A percentile compares a stretch with the other conserved stretches of the same genome.
Evolutionary conservation across 148 eudicot genomes (phyloP).

Genomic region (Cornus kousa): DNA sequence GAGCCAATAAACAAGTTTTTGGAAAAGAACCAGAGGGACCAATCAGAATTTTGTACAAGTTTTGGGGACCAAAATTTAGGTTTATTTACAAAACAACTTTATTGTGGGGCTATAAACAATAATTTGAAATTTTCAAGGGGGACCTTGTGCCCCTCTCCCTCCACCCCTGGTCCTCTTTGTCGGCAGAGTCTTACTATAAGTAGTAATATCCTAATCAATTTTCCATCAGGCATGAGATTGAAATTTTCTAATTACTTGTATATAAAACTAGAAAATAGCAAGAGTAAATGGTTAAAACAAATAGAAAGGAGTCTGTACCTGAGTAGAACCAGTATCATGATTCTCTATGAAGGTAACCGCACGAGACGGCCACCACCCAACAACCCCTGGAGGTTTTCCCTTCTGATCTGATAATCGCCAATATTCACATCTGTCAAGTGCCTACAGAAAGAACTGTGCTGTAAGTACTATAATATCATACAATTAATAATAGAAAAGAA

Average conservation of each 20-base stretch:
- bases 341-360: slow-evolving; percentile 98
- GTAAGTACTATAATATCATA: slow-evolving; percentile 4
- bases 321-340: slow-evolving; percentile 99
- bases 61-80: too few species aligned
- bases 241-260: neutral
- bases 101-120: too few species aligned
- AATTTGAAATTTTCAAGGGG: too few species aligned
- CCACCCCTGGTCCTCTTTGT: too few species aligned
- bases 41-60: too few species aligned
- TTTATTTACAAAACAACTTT: too few species aligned
- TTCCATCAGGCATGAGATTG: neutral
- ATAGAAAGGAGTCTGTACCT: slow-evolving; percentile 46
- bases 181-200: neutral
- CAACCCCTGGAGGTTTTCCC: slow-evolving; percentile 98
- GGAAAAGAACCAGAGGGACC: too few species aligned
- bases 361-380: slow-evolving; percentile 99
- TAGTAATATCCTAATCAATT: neutral
- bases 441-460: slow-evolving; percentile 34
- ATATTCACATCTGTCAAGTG: slow-evolving; percentile 83
- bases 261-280: neutral
- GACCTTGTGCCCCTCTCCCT: too few species aligned
- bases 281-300: neutral
- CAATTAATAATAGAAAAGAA: slow-evolving; percentile 2
- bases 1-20: too few species aligned
- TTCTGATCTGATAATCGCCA: slow-evolving; percentile 90